Percentiles rank a stretch among this genome's conserved stretches.
These are phyloP conservation scores for Articulospora tetracladia DNA, from an alignment of 495 filamentous ascomycete species.

Conservation along the genomic window DNA sequence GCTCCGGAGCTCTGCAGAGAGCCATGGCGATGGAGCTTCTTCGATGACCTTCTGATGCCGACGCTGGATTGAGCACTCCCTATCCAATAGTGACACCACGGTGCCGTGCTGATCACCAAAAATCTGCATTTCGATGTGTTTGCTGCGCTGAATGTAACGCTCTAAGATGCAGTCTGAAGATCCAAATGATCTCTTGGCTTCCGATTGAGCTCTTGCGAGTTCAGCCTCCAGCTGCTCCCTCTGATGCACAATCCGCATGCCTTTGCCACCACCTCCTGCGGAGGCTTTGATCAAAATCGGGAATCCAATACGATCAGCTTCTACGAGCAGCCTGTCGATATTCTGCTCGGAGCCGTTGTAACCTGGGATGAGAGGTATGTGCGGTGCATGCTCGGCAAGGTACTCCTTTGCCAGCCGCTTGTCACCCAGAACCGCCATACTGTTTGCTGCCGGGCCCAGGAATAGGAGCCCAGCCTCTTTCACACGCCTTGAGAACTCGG, in stretches of 20 bases:
- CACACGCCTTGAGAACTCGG: conserved; percentile 77
- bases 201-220: conserved; percentile 35
- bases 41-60: conserved; percentile 61
- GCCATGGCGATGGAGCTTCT: conserved; percentile 20
- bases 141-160: conserved; percentile 9
- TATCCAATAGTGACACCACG: conserved; percentile 51
- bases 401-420: conserved; percentile 38
- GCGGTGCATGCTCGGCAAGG: too few relatives aligned
- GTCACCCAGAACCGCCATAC: conserved; percentile 94
- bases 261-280: conserved; percentile 57
- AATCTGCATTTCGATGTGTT: conserved; percentile 72
- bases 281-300: conserved; percentile 55
- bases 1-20: too few relatives aligned
- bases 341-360: not conserved
- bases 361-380: too few relatives aligned
- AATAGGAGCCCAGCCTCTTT: conserved; percentile 85
- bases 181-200: conserved; percentile 11
- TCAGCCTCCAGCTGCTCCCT: conserved; percentile 35
- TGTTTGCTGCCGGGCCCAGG: conserved; percentile 82
- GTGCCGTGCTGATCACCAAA: conserved; percentile 60
- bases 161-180: conserved; percentile 17
- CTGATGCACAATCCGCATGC: conserved; percentile 28
- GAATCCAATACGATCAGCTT: not conserved
- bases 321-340: not conserved
- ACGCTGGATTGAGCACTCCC: conserved; percentile 58